A percentile compares a stretch with the other conserved stretches of the same genome.
These are phyloP conservation scores for Pleurotus tuoliensis DNA, from an alignment of 768 basidiomycete species.

Conservation along the genomic window DNA sequence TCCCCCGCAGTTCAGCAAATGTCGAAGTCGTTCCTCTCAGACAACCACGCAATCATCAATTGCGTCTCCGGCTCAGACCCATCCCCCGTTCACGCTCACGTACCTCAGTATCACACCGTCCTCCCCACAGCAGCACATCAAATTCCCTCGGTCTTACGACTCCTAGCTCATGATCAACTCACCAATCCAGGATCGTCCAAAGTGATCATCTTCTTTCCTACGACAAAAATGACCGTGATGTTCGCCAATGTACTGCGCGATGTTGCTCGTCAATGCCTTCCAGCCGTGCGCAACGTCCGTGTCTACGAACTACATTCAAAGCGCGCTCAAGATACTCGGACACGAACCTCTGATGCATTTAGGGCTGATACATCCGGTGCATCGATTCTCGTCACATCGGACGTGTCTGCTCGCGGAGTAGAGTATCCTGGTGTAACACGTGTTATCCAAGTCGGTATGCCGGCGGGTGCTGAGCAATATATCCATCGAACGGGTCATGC, in stretches of 20 bases:
- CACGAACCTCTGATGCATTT: slow-evolving; percentile 56
- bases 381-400: slow-evolving; percentile 75
- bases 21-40: slow-evolving; percentile 54
- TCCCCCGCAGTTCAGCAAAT: slow-evolving; percentile 68
- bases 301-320: slow-evolving; percentile 85
- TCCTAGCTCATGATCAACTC: slow-evolving; percentile 89
- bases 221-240: slow-evolving; percentile 81
- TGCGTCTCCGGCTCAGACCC: slow-evolving; percentile 52
- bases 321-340: slow-evolving; percentile 55
- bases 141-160: slow-evolving; percentile 71
- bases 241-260: slow-evolving; percentile 59
- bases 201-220: slow-evolving; percentile 77
- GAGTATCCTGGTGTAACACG: slow-evolving; percentile 91
- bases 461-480: slow-evolving; percentile 63
- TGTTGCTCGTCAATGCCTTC: slow-evolving; percentile 39
- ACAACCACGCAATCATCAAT: slow-evolving; percentile 69
- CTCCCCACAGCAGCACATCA: slow-evolving; percentile 64
- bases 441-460: slow-evolving; percentile 88
- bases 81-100: slow-evolving; percentile 65
- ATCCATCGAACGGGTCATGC: slow-evolving; percentile 84
- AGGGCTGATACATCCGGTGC: slow-evolving; percentile 47
- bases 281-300: slow-evolving; percentile 44
- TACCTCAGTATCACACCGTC: slow-evolving; percentile 80
- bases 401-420: slow-evolving; percentile 84
- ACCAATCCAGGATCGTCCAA: slow-evolving; percentile 63